phyloP scores from a whole-genome alignment of 495 filamentous ascomycete species.

The Neurospora hispaniola region DNA sequence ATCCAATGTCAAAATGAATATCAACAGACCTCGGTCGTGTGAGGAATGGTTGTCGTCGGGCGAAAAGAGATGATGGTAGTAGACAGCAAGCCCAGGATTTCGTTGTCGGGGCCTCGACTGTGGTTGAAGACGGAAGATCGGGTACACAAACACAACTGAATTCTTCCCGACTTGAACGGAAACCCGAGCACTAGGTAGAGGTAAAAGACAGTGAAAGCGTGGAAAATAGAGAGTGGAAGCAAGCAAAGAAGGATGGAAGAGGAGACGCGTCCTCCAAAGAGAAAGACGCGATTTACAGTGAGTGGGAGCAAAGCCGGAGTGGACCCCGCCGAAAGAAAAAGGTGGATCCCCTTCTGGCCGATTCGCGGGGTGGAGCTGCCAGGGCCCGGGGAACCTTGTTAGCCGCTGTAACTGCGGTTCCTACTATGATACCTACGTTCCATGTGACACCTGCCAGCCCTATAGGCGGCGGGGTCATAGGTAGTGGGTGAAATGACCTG shows the following conservation, averaged over 20 bases:
- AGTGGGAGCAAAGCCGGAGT: neutral
- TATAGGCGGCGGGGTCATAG: neutral
- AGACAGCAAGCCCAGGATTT: neutral
- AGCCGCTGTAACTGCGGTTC: neutral
- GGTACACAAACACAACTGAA: neutral
- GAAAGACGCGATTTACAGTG: neutral
- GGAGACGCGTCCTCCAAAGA: neutral
- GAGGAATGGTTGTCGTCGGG: neutral
- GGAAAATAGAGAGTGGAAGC: neutral
- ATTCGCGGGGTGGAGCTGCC: neutral
- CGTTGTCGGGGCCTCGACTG: neutral
- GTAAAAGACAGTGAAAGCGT: neutral
- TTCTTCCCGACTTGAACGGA: neutral
- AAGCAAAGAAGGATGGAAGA: neutral
- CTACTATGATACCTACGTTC: too few species aligned
- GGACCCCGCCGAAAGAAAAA: neutral
- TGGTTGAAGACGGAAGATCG: neutral
- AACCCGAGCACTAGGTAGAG: neutral
- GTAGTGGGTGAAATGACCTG: neutral
- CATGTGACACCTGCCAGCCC: neutral
- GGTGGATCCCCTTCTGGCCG: neutral
- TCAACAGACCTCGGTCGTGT: neutral
- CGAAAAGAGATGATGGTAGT: neutral
- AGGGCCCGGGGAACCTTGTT: neutral
- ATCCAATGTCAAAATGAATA: neutral